Evolutionary conservation across 495 filamentous ascomycete species (phyloP), one percentile per base, ranked within the genome.

Genomic region (Lophium mytilinum): DNA sequence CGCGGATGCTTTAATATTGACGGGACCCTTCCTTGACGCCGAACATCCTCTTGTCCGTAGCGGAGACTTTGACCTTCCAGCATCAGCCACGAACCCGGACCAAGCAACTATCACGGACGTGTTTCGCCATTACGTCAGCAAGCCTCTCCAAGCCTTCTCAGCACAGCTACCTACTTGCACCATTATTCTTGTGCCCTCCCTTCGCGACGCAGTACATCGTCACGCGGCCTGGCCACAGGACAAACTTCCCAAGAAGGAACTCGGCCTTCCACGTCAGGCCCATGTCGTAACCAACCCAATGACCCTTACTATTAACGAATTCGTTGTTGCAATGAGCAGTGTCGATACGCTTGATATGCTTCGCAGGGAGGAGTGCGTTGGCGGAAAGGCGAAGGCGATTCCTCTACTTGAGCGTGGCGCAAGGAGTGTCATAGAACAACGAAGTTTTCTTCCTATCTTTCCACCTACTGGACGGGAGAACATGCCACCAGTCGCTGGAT

Each of bases 211-310:
- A 0, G 57, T 85, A 78, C 73, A 56, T 43, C 85, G 83, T 48
- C 90, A 96, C 69, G 84, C 90, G 24, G 84, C 87, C 24, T 98
- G 87, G 84, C 93, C 93, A 1, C 93, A 98, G 67, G 92, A 96
- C 58, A 77, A 79, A 21, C 79, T 96, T 14, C 74, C 78, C 0
- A 81, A 80, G 60, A 84, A 83, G 63, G 81, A 85, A 3, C 78
- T 96, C 10, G 86, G 79, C 1, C 74, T 95, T 4, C 84, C 84
- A n/a, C 88, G 89, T 70, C 75, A 84, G 50, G 84, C 78, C 39
- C 82, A 76, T 50, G 78, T 89, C 63, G 82, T 97, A 37, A 88
- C 89, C 2, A 97, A 97, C 67, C 93, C 89, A 1, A 87, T 92
- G 69, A 88, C 85, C 15, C 66, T 97, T 9, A 86, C 80, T 7